Base-by-base conservation (phyloP, 495 filamentous ascomycete species). In the Lepidopterella palustris region DNA sequence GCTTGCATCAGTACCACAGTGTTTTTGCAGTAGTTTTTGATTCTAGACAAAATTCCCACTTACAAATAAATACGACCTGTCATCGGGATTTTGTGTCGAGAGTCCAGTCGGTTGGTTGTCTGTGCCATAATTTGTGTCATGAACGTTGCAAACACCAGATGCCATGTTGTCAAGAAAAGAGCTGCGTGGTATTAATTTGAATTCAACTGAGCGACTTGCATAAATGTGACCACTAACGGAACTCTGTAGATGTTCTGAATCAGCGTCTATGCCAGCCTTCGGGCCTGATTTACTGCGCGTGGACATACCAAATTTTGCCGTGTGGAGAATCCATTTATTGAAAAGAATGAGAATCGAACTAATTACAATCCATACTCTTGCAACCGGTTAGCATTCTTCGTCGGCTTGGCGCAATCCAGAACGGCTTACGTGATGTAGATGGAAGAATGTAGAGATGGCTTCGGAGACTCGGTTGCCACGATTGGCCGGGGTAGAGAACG, bases 321-420 rank as follows among this genome's bases (percentile, higher is more conserved):
- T 88, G 68, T 88, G 84, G 53, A 97, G 82, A 63, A 98, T 91
- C 83, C 88, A 92, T 82, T 98, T 98, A 86, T 98, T 97, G 86
- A 96, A 98, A 45, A 97, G 77, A 67, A 98, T 98, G 63, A 96
- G 90, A 62, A 84, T 87, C 29, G 92, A 96, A 71, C 90, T 96
- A 67, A 96, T 76, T 56, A 83, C 72, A 64, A 98, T 97, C 93
- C 93, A 98, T 70, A 82, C 74, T 63, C 92, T 97, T n/a, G n/a
- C n/a, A n/a, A n/a, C n/a, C n/a, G n/a, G n/a, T n/a, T n/a, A n/a
- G n/a, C n/a, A n/a, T n/a, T n/a, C n/a, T n/a, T n/a, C n/a, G n/a
- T n/a, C n/a, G n/a, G n/a, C n/a, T n/a, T n/a, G n/a, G n/a, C n/a
- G n/a, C n/a, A n/a, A 72, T 53, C 52, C 60, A 40, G 39, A 21